These are phyloP conservation scores for Trichoderma sp. DNA, from an alignment of 2,329 filamentous ascomycete genomes.

Conservation along the genomic window DNA sequence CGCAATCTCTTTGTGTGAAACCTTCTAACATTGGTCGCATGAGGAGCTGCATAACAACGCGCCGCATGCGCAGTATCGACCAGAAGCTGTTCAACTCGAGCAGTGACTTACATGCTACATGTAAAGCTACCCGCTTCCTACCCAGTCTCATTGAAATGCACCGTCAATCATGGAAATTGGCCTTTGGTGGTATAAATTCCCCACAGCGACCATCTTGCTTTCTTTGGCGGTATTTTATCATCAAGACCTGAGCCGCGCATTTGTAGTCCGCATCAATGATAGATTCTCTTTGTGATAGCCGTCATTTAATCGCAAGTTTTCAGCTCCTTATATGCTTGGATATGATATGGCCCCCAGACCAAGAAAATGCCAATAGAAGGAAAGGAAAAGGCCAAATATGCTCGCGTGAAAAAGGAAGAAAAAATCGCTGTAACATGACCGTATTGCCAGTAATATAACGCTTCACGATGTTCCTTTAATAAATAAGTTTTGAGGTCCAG, in stretches of 20 bases:
- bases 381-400: background rate
- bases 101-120: background rate
- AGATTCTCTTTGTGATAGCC: background rate
- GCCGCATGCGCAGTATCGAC: background rate
- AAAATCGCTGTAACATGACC: background rate
- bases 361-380: background rate
- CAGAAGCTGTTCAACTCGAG: background rate
- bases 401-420: background rate
- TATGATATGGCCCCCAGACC: background rate
- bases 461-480: background rate
- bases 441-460: background rate
- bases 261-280: background rate
- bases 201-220: background rate
- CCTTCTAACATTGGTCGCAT: background rate
- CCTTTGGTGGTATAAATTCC: background rate
- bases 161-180: background rate
- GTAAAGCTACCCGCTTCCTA: background rate
- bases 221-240: background rate
- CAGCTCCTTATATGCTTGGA: background rate
- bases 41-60: background rate
- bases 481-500: background rate
- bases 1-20: background rate
- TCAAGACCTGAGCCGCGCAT: background rate
- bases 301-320: background rate
- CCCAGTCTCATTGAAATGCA: background rate